These are phyloP conservation scores for Lojkania enalia DNA, from an alignment of 2,329 filamentous ascomycete genomes.

Conservation along the genomic window DNA sequence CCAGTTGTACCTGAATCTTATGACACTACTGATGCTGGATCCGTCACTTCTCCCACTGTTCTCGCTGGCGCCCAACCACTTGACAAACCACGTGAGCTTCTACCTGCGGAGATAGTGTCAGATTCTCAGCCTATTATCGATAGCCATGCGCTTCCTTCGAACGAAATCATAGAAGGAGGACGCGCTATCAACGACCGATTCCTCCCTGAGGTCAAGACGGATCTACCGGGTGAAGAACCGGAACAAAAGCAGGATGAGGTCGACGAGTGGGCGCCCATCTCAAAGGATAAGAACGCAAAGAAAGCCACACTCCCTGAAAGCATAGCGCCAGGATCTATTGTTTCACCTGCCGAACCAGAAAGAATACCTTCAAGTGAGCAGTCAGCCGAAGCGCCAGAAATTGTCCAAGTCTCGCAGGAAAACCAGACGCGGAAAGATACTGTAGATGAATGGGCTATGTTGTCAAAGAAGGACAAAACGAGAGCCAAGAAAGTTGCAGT, in stretches of 20 bases:
- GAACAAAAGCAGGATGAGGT: slow-evolving; percentile 2
- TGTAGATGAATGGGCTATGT: slow-evolving; percentile 3
- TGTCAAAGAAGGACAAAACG: slow-evolving; percentile 54
- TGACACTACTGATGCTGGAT: too few relatives aligned
- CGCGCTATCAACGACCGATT: too few relatives aligned
- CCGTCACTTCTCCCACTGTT: too few relatives aligned
- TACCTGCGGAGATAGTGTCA: background rate
- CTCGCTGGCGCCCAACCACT: too few relatives aligned
- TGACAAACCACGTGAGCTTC: too few relatives aligned
- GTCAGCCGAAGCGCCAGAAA: too few relatives aligned
- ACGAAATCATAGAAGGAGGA: too few relatives aligned
- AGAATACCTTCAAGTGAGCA: background rate
- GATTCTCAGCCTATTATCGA: background rate
- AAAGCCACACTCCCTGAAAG: slow-evolving; percentile 14
- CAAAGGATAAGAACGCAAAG: slow-evolving; percentile 30
- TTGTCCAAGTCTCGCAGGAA: background rate
- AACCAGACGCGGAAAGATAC: slow-evolving; percentile 2
- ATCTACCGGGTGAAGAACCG: slow-evolving; percentile 7
- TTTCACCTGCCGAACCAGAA: background rate
- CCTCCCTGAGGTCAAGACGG: too few relatives aligned
- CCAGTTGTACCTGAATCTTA: too few relatives aligned
- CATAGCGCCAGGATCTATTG: slow-evolving; percentile 1
- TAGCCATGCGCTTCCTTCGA: background rate
- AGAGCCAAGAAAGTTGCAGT: slow-evolving; percentile 16
- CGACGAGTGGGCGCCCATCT: slow-evolving; percentile 8